Base-by-base conservation (phyloP, 2,329 filamentous ascomycete genomes). In the Shiraia bambusicola region DNA sequence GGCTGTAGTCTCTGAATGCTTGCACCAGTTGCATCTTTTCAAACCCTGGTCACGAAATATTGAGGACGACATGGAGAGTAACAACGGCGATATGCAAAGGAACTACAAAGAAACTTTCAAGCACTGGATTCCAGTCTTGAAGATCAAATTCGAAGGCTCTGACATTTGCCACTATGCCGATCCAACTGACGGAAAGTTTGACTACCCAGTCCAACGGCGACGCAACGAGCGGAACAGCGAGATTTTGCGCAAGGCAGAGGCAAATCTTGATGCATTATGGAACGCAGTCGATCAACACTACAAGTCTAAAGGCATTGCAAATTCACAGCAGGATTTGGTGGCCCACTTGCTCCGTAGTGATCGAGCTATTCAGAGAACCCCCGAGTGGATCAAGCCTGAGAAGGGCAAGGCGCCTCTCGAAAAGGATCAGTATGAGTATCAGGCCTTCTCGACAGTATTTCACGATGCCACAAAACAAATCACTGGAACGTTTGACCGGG, bases 41-140 rank as follows among this genome's bases (percentile, higher is more conserved):
- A 72, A 75, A 32, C 76, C 76, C 0, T 78, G 76, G 75, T 72
- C 74, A 3, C 59, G 56, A 24, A 62, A 49, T 0, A 76, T 75
- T 32, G 67, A 73, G 6, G 9, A 36, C 7, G 48, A 54, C 2
- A 34, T 63, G n/a, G 37, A 39, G 3, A 12, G 26, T 12, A 43
- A 44, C 11, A 28, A 45, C 13, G 27, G 27, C 4, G 26, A 38
- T 24, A 19, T 52, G 14, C 27, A 15, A 14, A 34, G 22, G 5
- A 28, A 34, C 8, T 45, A 49, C n/a, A 30, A 34, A 12, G 16
- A 36, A 15, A 25, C 15, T 12, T 47, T 45, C 15, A 25, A 34
- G 16, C 38, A 24, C 15, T 52, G 42, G 49, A 14, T 15, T 11
- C 19, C 35, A 19, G 34, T 41, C 17, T 24, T 44, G 19, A 11